Percentiles rank a stretch among this genome's conserved stretches.
phyloP scores from a whole-genome alignment of 2,329 filamentous ascomycete species.

The Colletotrichum somersetense region DNA sequence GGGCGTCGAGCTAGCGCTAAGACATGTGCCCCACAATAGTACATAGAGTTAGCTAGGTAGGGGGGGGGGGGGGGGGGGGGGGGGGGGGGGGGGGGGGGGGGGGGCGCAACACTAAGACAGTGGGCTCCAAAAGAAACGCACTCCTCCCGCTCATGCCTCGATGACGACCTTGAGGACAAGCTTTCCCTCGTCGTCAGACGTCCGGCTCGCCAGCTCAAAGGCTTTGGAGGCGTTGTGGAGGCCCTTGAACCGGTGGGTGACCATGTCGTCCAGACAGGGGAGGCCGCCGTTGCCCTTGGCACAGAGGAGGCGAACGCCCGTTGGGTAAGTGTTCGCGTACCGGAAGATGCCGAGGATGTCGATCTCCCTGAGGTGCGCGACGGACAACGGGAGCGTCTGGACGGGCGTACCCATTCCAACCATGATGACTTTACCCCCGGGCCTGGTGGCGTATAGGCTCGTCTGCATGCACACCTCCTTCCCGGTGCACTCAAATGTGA shows the following conservation, averaged over 20 bases:
- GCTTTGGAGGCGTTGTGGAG: constrained; percentile 72
- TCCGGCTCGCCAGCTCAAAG: constrained; percentile 78
- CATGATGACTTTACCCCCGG: constrained; percentile 80
- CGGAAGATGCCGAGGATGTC: constrained; percentile 82
- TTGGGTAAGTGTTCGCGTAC: constrained; percentile 81
- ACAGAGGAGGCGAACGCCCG: constrained; percentile 74
- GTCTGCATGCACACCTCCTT: constrained; percentile 82
- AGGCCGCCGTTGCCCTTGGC: constrained; percentile 59
- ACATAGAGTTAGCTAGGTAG: too few species aligned
- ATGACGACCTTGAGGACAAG: constrained; percentile 80
- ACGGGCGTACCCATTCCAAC: constrained; percentile 85
- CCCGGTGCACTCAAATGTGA: constrained; percentile 82
- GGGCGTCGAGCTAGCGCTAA: background rate
- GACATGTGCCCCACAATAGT: background rate
- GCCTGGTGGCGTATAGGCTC: constrained; percentile 76
- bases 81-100: too few species aligned
- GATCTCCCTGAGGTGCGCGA: constrained; percentile 79
- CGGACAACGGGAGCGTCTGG: constrained; percentile 79
- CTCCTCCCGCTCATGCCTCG: constrained; percentile 58
- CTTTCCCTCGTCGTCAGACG: constrained; percentile 74
- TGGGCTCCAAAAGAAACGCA: background rate
- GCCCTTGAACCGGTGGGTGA: constrained; percentile 80
- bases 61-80: too few species aligned
- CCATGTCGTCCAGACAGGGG: constrained; percentile 76
- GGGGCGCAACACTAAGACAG: background rate